Evolutionary conservation across 768 basidiomycete genomes (phyloP), one percentile per base, ranked within the genome.

Genomic region (Kwoniella shandongensis): DNA sequence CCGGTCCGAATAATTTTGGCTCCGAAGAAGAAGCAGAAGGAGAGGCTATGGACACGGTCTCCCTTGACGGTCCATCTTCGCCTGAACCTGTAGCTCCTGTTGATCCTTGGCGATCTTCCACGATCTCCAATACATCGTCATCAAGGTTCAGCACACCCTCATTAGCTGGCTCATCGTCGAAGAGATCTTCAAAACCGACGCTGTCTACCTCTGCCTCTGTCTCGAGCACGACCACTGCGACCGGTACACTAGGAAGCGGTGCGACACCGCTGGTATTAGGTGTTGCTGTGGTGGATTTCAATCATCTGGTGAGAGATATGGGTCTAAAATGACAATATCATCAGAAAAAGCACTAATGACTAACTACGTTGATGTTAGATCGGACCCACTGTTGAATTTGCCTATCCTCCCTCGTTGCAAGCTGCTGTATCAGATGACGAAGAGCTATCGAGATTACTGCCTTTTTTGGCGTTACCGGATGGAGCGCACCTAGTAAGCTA

Each of bases 381-480:
- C 45, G 96, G 96, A 0, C 96, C 96, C 18, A 86, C 84, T 45
- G 88, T 98, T 53, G 92, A 99, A 54, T 80, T 77, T 51, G 62
- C 76, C 4, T 76, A 79, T 63, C 80, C 81, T 1, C 57, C 64
- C 0, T 46, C 66, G 2, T 82, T 94, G 27, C 86, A 88, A 62
- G 82, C 51, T 4, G 73, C 73, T 17, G 48, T 76, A 5, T 48
- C 62, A 23, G 57, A 88, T 32, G 86, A 98, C 71, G 88, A 91
- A 59, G 89, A 93, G 72, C 81, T 97, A 26, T 79, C 81, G 30
- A 88, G 86, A 74, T 85, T 91, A 30, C 80, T 99, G 27, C 96
- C 96, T 0, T 98, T 99, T 78, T 82, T 99, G 12, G 96, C 96
- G 0, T 81, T 99, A 25, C 96, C 96, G 1, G 96, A 99, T 69